Evolutionary conservation across 148 eudicot species (phyloP), one percentile per base, ranked within the genome.

Genomic region (Hydrangea macrophylla): DNA sequence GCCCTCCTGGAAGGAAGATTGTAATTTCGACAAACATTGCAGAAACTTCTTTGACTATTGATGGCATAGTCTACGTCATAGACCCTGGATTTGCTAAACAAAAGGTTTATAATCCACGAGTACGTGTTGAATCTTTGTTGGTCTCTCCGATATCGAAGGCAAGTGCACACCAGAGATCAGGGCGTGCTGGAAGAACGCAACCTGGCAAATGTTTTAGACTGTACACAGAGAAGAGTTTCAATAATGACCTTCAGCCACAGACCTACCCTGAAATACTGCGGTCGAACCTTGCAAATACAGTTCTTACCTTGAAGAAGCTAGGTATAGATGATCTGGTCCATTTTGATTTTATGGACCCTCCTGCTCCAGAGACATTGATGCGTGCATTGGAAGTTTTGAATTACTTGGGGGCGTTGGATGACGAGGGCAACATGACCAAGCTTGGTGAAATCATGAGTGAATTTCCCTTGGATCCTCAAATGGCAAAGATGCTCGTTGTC

Each of bases 331-430:
- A 92, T 74, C 78, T 92, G 62, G 97, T 92, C 23, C 97, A 92
- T 74, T 91, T 92, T 72, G 97, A 92, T 79, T 92, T 92, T 64
- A 92, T 92, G 97, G 96, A 92, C 24, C 97, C 95, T 24, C 97
- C 95, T 45, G 97, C 98, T 22, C 96, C 93, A 0, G 98, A 90
- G 82, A 91, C 97, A 4, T 67, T 91, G 61, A 91, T 91, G 94
- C 84, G 97, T 36, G 97, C 97, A 1, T 61, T 91, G 55, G 97
- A 91, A 81, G 88, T 88, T 13, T 66, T 88, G 76, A 91, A 88
- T 79, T 91, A 91, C 76, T 76, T 91, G 68, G 97, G 95, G 57
- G 94, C 97, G 0, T 72, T 88, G 72, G 97, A 88, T 67, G 92
- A 91, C 71, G 97, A 91, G 6, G 97, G 97, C 42, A 86, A 91